phyloP scores from a whole-genome alignment of 352 stramenopile genomes.

The Phytophthora idaei region DNA sequence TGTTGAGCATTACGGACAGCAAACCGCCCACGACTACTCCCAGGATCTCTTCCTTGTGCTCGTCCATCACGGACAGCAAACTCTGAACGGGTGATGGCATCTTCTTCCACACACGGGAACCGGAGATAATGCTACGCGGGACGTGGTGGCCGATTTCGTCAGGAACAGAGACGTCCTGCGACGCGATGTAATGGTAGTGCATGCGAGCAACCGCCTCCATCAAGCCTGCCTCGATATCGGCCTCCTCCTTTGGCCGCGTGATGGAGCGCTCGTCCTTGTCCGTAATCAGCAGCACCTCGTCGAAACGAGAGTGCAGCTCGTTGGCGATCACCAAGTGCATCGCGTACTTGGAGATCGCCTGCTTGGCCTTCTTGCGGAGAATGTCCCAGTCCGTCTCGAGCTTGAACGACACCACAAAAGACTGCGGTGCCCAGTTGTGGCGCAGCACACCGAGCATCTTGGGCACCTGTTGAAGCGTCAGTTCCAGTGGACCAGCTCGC shows the following conservation, averaged over 20 bases:
- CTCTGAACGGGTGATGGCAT: slow-evolving; percentile 48
- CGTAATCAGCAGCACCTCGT: slow-evolving; percentile 87
- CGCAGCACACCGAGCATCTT: slow-evolving; percentile 95
- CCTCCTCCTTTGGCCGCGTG: slow-evolving; percentile 57
- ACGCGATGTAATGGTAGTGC: slow-evolving; percentile 80
- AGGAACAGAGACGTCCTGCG: slow-evolving; percentile 59
- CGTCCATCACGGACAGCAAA: slow-evolving; percentile 46
- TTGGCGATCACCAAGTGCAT: slow-evolving; percentile 99
- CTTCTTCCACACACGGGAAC: slow-evolving; percentile 47
- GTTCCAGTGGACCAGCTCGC: slow-evolving; percentile 58
- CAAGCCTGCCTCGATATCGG: slow-evolving; percentile 68
- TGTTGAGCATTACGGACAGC: slow-evolving; percentile 76
- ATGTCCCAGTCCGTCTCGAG: slow-evolving; percentile 97
- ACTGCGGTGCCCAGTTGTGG: slow-evolving; percentile 92
- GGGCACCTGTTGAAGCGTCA: slow-evolving; percentile 94
- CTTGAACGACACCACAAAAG: slow-evolving; percentile 98
- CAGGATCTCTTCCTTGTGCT: slow-evolving; percentile 80
- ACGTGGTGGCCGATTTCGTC: slow-evolving; percentile 52
- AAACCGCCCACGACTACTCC: slow-evolving; percentile 71
- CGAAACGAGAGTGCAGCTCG: slow-evolving; percentile 94
- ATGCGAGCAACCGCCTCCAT: slow-evolving; percentile 67
- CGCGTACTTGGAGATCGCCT: slow-evolving; percentile 93
- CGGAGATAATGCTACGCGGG: slow-evolving; percentile 25
- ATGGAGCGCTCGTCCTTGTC: slow-evolving; percentile 57
- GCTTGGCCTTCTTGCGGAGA: slow-evolving; percentile 92